Conservation (phyloP, 495 filamentous ascomycete species). For the Aspergillus leporis region DNA sequence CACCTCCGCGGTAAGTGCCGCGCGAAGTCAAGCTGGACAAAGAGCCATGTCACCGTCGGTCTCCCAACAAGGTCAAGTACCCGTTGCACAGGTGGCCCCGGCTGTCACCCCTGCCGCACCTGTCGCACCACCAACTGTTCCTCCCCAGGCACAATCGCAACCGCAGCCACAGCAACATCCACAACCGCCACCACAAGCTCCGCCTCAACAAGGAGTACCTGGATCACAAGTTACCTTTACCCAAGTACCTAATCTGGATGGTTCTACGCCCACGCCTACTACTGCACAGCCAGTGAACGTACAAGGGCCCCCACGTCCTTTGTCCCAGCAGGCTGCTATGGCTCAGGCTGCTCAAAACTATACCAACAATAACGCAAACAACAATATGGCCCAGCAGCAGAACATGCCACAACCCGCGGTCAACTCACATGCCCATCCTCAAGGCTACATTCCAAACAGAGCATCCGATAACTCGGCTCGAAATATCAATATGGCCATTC, state of each 20-base stretch:
- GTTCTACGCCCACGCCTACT: constrained; percentile 43
- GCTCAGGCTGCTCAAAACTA: constrained; percentile 60
- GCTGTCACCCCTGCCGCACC: constrained; percentile 21
- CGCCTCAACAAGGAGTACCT: constrained; percentile 35
- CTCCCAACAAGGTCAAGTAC: constrained; percentile 39
- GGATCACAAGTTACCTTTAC: constrained; percentile 41
- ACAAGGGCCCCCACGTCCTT: constrained; percentile 55
- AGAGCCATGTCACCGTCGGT: constrained; percentile 41
- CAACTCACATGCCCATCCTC: constrained; percentile 54
- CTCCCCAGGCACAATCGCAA: constrained; percentile 43
- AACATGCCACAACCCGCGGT: constrained; percentile 33
- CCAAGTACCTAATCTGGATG: constrained; percentile 35
- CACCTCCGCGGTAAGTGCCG: constrained; percentile 54
- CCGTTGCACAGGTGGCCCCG: constrained; percentile 35
- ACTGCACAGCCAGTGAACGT: constrained; percentile 44
- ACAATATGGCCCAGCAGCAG: constrained; percentile 35
- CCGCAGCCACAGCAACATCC: constrained; percentile 39
- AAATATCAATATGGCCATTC: constrained; percentile 70
- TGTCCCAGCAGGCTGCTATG: constrained; percentile 65
- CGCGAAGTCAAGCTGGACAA: constrained; percentile 45
- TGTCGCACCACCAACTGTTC: constrained; percentile 14
- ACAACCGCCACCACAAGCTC: constrained; percentile 43
- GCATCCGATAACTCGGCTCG: constrained; percentile 46
- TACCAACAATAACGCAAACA: constrained; percentile 38
- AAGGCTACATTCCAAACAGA: constrained; percentile 49